Evolutionary conservation across 2,329 filamentous ascomycete genomes (phyloP).

Genomic region (Apiospora koreana): DNA sequence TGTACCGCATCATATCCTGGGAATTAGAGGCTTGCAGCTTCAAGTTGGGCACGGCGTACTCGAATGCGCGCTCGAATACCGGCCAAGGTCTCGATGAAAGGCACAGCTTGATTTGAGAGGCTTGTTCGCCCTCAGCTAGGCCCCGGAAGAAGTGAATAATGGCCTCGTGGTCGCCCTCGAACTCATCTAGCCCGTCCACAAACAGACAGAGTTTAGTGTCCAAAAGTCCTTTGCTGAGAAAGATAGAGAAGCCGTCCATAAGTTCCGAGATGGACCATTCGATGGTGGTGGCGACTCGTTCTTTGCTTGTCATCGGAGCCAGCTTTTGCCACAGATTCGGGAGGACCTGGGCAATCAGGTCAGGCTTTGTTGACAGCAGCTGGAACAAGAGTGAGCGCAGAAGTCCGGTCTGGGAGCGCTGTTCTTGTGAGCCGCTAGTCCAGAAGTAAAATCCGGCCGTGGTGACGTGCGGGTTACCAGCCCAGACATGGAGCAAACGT

Average conservation of each 20-base stretch:
- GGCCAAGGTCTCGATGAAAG: slow-evolving; percentile 30
- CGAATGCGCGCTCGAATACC: slow-evolving; percentile 27
- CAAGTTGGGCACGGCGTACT: slow-evolving; percentile 21
- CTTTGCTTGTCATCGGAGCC: slow-evolving; percentile 27
- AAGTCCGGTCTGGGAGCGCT: slow-evolving; percentile 38
- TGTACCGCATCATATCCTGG: slow-evolving; percentile 25
- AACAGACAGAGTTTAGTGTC: slow-evolving; percentile 26
- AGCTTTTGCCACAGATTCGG: slow-evolving; percentile 32
- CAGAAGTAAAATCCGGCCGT: slow-evolving; percentile 48
- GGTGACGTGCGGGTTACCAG: slow-evolving; percentile 24
- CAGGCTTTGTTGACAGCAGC: slow-evolving; percentile 27
- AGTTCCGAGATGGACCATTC: slow-evolving; percentile 35
- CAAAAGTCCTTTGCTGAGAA: slow-evolving; percentile 23
- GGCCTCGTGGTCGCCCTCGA: slow-evolving; percentile 25
- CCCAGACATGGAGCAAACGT: slow-evolving; percentile 27
- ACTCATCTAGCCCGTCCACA: slow-evolving; percentile 29
- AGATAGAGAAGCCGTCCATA: slow-evolving; percentile 23
- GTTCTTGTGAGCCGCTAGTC: slow-evolving; percentile 40
- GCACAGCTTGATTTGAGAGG: slow-evolving; percentile 25
- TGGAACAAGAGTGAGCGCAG: slow-evolving; percentile 39
- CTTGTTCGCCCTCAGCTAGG: slow-evolving; percentile 18
- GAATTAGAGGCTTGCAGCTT: slow-evolving; percentile 26
- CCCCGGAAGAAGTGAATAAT: slow-evolving; percentile 24
- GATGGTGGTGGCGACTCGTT: slow-evolving; percentile 29
- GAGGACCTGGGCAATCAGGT: slow-evolving; percentile 27